Evolutionary conservation across 768 basidiomycete species (phyloP), one percentile per base, ranked within the genome.

Genomic region (Tulasnella sp.): DNA sequence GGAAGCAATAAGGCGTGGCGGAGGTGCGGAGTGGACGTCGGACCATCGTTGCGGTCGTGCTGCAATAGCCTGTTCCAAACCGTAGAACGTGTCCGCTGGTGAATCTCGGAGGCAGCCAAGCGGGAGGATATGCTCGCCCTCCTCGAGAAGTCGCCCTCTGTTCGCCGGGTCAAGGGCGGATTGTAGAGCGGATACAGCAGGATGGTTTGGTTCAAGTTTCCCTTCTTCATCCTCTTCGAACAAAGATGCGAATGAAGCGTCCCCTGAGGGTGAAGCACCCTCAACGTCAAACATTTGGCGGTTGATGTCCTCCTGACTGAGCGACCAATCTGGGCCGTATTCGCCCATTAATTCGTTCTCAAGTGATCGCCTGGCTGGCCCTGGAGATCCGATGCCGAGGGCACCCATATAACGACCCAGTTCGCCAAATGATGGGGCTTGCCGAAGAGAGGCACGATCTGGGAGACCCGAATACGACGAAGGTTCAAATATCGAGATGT

Each of bases 321-420:
- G 71, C 46, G 83, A 83, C 83, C 86, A 88, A 79, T 87, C 87
- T 20, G 87, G 86, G 5, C 85, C 86, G 26, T 88, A 86, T 81
- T 89, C 87, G 77, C 85, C 86, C 39, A 88, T 90, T 0, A 93
- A 85, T 83, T 92, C 91, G 74, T 70, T 79, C 46, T 61, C 74
- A 35, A 79, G 55, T 5, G 78, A 69, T 26, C 69, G 39, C 10
- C 16, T 26, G 18, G 35, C 61, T 3, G 55, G 75, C 4, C 39
- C 75, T 18, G 69, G 70, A 11, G 69, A 77, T 26, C 37, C 69
- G 20, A 72, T 23, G 35, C 77, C 77, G 16, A 77, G 77, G 18
- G 69, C 77, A 71, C 69, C 69, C 67, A 77, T 48, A 70, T 77
- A 79, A 61, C 23, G 23, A 18, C 40, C 69, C 48, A 71, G 35